Percentiles rank a stretch among this genome's conserved stretches.
These are phyloP conservation scores for Nemania serpens DNA, from an alignment of 2,329 filamentous ascomycete genomes.

Conservation along the genomic window DNA sequence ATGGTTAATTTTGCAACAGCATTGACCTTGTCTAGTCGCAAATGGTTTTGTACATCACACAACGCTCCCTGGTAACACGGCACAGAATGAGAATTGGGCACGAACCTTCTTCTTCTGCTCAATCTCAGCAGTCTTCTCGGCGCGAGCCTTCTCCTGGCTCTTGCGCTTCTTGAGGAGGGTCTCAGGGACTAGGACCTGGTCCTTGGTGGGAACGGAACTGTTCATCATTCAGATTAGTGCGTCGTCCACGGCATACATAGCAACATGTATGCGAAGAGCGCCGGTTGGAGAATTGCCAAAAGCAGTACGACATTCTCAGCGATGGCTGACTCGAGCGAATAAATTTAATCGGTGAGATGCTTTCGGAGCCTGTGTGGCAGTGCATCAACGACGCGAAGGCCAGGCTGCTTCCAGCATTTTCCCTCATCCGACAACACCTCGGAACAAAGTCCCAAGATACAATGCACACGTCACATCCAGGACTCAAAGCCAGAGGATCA, in stretches of 20 bases:
- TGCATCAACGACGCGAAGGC: constrained; percentile 14
- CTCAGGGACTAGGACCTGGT: constrained; percentile 97
- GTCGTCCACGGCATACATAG: constrained; percentile 65
- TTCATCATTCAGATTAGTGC: constrained; percentile 73
- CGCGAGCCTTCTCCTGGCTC: constrained; percentile 98
- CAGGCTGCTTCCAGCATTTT: constrained; percentile 29
- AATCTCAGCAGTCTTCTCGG: constrained; percentile 77
- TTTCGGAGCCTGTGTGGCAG: neutral
- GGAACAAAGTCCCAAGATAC: constrained; percentile 47
- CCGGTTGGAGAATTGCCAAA: constrained; percentile 91
- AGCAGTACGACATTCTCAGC: constrained; percentile 88
- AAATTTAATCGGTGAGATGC: constrained; percentile 77
- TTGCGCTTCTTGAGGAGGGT: constrained; percentile 99
- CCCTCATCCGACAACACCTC: constrained; percentile 82
- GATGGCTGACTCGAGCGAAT: constrained; percentile 82
- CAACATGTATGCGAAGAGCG: constrained; percentile 67
- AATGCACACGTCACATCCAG: constrained; percentile 52
- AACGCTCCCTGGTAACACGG: constrained; percentile 40
- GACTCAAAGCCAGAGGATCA: neutral
- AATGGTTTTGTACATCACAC: constrained; percentile 86
- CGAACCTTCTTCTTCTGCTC: constrained; percentile 92
- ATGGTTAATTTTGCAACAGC: constrained; percentile 98
- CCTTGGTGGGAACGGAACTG: constrained; percentile 89
- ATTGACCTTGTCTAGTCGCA: constrained; percentile 97
- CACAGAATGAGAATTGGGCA: constrained; percentile 36